Conservation (phyloP, 2,329 filamentous ascomycete species). For the Podosphaera aphanis region DNA sequence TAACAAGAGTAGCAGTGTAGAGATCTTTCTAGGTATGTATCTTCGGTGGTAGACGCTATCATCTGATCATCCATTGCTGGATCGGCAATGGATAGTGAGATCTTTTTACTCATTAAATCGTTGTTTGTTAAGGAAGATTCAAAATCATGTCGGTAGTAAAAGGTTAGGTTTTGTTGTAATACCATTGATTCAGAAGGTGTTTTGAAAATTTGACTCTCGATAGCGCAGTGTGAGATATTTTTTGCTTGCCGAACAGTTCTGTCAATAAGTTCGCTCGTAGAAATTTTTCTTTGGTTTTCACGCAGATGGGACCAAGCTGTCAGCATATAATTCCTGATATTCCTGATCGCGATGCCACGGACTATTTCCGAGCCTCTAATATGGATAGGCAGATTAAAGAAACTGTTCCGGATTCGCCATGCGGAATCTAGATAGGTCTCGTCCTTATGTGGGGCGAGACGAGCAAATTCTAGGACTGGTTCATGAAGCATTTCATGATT, state of each 20-base stretch:
- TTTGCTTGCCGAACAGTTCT: background rate
- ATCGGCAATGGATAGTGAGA: background rate
- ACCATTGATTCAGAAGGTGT: background rate
- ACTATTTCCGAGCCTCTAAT: background rate
- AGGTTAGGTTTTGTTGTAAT: background rate
- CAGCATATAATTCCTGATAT: background rate
- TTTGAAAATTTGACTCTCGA: background rate
- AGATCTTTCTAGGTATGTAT: background rate
- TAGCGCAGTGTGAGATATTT: background rate
- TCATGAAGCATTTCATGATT: background rate
- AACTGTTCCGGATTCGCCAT: background rate
- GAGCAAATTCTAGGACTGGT: background rate
- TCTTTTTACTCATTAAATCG: background rate
- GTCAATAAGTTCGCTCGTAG: background rate
- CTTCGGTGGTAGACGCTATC: background rate
- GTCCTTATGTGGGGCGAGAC: background rate
- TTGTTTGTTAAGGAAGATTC: background rate
- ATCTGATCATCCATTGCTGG: background rate
- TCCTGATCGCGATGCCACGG: background rate
- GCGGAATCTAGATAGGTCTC: background rate
- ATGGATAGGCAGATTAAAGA: background rate
- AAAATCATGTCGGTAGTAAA: background rate
- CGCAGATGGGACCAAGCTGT: background rate
- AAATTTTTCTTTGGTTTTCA: background rate
- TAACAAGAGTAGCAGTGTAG: background rate